Percentiles rank a stretch among this genome's conserved stretches.
phyloP scores from a whole-genome alignment of 1,139 yeast species.

The Candida glucosophila region DNA sequence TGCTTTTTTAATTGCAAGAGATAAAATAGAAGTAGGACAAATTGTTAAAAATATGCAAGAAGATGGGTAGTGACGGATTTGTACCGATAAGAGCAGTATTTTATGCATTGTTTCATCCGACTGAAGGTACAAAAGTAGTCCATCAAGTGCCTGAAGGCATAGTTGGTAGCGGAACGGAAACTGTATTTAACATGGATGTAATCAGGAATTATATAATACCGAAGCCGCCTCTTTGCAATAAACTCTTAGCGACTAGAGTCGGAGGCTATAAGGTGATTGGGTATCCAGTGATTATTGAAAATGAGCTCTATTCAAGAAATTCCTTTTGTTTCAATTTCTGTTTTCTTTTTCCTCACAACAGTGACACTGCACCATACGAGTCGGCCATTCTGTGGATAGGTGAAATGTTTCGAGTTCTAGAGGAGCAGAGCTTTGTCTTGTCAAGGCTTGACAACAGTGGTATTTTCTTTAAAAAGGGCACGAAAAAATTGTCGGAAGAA shows the following conservation, averaged over 20 bases:
- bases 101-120: conserved; percentile 89
- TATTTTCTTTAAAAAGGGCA: conserved; percentile 24
- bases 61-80: conserved; percentile 44
- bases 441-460: conserved; percentile 42
- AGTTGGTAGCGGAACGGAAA: conserved; percentile 25
- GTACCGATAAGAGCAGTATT: conserved; percentile 81
- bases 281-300: conserved; percentile 81
- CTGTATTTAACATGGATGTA: conserved; percentile 71
- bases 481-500: conserved; percentile 1
- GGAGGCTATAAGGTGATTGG: conserved; percentile 71
- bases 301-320: conserved; percentile 73
- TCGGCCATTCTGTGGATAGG: conserved; percentile 80
- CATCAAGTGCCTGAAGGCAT: conserved; percentile 79
- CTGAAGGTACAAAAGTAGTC: conserved; percentile 90
- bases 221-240: conserved; percentile 82
- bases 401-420: conserved; percentile 80
- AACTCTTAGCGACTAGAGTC: conserved; percentile 65
- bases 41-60: too few species aligned
- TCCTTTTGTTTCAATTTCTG: conserved; percentile 89
- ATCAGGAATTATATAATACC: conserved; percentile 90
- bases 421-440: conserved; percentile 75
- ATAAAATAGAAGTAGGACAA: too few species aligned
- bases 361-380: conserved; percentile 81
- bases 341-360: conserved; percentile 78
- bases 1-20: too few species aligned